These are phyloP conservation scores for Oryza glaberrima DNA, from an alignment of 176 grass and related monocot species.

Conservation along the genomic window DNA sequence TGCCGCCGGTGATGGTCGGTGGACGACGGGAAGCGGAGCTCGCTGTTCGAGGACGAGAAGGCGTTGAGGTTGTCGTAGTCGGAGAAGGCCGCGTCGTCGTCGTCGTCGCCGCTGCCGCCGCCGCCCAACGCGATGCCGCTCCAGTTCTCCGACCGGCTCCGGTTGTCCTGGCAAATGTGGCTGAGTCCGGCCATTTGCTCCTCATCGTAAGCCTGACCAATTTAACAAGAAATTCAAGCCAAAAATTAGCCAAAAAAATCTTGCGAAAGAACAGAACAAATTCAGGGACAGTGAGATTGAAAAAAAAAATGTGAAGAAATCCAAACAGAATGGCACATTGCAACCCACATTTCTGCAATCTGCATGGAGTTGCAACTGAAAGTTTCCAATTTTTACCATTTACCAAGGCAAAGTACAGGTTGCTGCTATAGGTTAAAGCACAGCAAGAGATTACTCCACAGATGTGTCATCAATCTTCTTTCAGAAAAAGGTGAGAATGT, in stretches of 20 bases:
- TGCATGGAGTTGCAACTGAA: background rate
- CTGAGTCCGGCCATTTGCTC: conserved; percentile 46
- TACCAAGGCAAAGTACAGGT: background rate
- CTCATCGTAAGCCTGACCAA: conserved; percentile 68
- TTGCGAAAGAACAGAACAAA: background rate
- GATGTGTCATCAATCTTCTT: background rate
- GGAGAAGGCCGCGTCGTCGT: conserved; percentile 50
- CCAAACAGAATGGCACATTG: background rate
- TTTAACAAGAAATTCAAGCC: background rate
- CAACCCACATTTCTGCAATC: background rate
- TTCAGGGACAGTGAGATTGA: background rate
- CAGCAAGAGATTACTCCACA: background rate
- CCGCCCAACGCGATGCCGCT: conserved; percentile 51
- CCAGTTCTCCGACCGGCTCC: conserved; percentile 86
- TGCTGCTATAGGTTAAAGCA: background rate
- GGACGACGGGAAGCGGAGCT: conserved; percentile 53
- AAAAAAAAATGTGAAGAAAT: background rate
- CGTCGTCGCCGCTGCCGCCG: conserved; percentile 17
- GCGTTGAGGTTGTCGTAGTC: conserved; percentile 56
- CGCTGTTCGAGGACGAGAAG: conserved; percentile 70
- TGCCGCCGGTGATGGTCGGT: conserved; percentile 57
- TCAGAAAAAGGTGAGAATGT: background rate
- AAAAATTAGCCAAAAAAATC: background rate
- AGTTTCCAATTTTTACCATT: background rate
- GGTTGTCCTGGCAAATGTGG: conserved; percentile 69